Conservation (phyloP, 768 basidiomycete species). For the Chlorophyllum brunneum region DNA sequence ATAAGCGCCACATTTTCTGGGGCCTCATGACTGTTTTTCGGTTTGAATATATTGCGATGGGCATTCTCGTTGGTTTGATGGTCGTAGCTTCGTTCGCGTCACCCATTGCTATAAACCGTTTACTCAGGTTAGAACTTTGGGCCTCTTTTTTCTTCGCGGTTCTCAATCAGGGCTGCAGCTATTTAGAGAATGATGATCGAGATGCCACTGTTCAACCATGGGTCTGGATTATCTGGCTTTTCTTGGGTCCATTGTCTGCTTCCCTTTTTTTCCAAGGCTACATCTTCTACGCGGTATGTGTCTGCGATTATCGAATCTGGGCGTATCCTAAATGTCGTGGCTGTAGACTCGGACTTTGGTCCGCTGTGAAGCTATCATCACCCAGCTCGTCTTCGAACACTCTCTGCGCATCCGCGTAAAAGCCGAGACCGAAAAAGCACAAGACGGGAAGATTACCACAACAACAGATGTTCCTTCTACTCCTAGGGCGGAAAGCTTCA, state of each 20-base stretch:
- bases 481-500: constrained; percentile 1
- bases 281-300: constrained; percentile 40
- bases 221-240: constrained; percentile 58
- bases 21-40: constrained; percentile 37
- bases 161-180: constrained; percentile 27
- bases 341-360: constrained; percentile 46
- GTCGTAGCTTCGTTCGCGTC: constrained; percentile 28
- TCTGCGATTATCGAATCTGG: neutral
- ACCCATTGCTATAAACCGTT: constrained; percentile 34
- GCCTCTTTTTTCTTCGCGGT: neutral
- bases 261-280: constrained; percentile 54
- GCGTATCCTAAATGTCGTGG: constrained; percentile 22
- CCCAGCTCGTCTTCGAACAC: constrained; percentile 40
- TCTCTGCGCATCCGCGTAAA: constrained; percentile 60
- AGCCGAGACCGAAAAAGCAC: constrained; percentile 26
- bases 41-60: constrained; percentile 28
- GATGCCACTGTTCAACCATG: constrained; percentile 52
- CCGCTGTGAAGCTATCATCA: constrained; percentile 43
- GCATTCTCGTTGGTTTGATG: constrained; percentile 24
- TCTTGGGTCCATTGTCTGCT: constrained; percentile 41
- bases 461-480: constrained; percentile 16
- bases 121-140: constrained; percentile 27
- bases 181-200: constrained; percentile 50
- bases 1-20: constrained; percentile 39
- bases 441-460: constrained; percentile 7